Base-by-base conservation (phyloP, 768 basidiomycete species). In the Suillus hirtellus region DNA sequence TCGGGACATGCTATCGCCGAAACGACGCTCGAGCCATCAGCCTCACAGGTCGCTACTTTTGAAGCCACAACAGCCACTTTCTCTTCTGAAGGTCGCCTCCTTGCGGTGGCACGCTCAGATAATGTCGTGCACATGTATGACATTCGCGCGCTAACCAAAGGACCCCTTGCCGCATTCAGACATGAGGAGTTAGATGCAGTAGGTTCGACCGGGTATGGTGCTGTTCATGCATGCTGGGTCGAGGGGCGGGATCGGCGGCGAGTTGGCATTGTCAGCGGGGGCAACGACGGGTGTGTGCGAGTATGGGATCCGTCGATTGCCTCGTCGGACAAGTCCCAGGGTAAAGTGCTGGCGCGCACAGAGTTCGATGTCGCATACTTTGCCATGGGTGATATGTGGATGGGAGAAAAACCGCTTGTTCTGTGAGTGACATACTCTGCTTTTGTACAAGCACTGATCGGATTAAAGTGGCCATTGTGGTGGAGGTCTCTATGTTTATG, bases 251-350 rank as follows among this genome's bases (percentile, higher is more conserved):
- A 68, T 12, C 72, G 73, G 9, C 58, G 67, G 15, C 73, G 80
- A 70, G 65, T 79, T n/a, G 83, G 85, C 4, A 77, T 90, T 21
- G 71, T 87, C 21, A 88, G 84, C 10, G 88, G 85, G 4, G 88
- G 89, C 0, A 77, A 82, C 42, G 89, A 91, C 69, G 89, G 89
- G n/a, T 89, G 87, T 68, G 81, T 92, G 11, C 80, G 89, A 34
- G 66, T 89, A 42, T 92, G 89, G 89, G 82, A 90, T 68, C 81
- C 86, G 7, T 73, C 77, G 31, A 69, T 75, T n/a, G 77, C 84
- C 1, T 67, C 66, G 1, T 69, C 72, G 8, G 74, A 79, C 59
- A 68, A 72, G 3, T 62, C 66, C 3, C 85, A 87, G 70, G 87
- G 85, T 17, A 72, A 54, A 2, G 70, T 84, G 10, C 66, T 90